A percentile compares a stretch with the other conserved stretches of the same genome.
Conservation (phyloP, 305 asterid species). For the Solanum chacoense region DNA sequence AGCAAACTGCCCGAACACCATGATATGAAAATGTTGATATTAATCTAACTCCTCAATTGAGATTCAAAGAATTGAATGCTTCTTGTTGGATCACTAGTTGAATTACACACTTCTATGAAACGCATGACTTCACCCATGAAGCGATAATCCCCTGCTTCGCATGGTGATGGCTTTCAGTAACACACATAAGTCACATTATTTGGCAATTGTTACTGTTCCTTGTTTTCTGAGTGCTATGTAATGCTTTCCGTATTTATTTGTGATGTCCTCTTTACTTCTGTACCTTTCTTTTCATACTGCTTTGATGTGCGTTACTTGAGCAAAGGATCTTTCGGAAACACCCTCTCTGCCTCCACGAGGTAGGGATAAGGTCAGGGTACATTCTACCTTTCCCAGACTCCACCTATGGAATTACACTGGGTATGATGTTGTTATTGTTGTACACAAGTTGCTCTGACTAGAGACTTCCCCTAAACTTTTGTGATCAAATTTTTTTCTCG, state of each 20-base stretch:
- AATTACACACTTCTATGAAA: neutral
- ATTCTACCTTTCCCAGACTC: neutral
- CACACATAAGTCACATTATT: neutral
- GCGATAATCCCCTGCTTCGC: neutral
- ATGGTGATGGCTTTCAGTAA: neutral
- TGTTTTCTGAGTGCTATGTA: neutral
- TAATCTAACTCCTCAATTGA: neutral
- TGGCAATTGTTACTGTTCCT: neutral
- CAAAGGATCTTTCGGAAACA: neutral
- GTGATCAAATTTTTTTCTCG: neutral
- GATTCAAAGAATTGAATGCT: neutral
- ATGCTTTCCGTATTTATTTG: neutral
- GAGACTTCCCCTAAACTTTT: neutral
- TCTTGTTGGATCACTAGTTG: neutral
- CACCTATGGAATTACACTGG: neutral
- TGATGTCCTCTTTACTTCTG: neutral
- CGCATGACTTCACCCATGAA: neutral
- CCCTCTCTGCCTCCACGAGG: neutral
- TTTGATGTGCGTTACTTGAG: neutral
- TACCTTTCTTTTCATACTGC: neutral
- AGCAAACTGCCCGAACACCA: neutral
- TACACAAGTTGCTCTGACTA: neutral
- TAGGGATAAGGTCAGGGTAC: neutral
- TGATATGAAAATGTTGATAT: neutral
- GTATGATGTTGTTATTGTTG: neutral